Conservation (phyloP, 495 filamentous ascomycete species). For the Lindgomyces ingoldianus region DNA sequence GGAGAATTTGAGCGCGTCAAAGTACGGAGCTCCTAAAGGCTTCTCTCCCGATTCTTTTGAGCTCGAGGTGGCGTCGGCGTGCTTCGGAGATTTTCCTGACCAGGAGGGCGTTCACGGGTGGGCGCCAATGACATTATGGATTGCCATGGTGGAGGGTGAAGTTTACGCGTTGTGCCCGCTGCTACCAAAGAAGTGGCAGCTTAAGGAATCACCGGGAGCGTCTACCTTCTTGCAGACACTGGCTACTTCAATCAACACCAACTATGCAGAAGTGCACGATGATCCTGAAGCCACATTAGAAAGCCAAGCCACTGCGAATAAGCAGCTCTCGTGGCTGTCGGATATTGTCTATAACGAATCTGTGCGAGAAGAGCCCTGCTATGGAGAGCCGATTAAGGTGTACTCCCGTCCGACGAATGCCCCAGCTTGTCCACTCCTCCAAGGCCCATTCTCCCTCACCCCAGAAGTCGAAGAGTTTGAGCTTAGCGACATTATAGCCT, state of each 20-base stretch:
- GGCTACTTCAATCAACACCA: constrained; percentile 70
- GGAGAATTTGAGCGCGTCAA: constrained; percentile 71
- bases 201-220: constrained; percentile 59
- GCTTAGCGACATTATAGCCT: constrained; percentile 62
- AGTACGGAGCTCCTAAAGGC: constrained; percentile 68
- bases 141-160: constrained; percentile 85
- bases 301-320: constrained; percentile 61
- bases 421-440: constrained; percentile 72
- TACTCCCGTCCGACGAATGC: constrained; percentile 70
- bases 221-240: constrained; percentile 73
- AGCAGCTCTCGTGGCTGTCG: constrained; percentile 79
- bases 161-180: constrained; percentile 89
- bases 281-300: constrained; percentile 56
- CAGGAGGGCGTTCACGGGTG: constrained; percentile 69
- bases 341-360: constrained; percentile 81
- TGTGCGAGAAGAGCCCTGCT: constrained; percentile 46
- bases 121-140: constrained; percentile 89
- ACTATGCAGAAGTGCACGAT: constrained; percentile 61
- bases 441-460: constrained; percentile 74
- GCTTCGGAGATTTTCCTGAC: constrained; percentile 68
- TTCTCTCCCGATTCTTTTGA: constrained; percentile 83
- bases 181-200: constrained; percentile 74
- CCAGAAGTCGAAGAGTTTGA: constrained; percentile 68
- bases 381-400: constrained; percentile 55
- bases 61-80: constrained; percentile 84